A percentile compares a stretch with the other conserved stretches of the same genome.
Conservation (phyloP, 495 filamentous ascomycete species). For the Neurospora sp. region DNA sequence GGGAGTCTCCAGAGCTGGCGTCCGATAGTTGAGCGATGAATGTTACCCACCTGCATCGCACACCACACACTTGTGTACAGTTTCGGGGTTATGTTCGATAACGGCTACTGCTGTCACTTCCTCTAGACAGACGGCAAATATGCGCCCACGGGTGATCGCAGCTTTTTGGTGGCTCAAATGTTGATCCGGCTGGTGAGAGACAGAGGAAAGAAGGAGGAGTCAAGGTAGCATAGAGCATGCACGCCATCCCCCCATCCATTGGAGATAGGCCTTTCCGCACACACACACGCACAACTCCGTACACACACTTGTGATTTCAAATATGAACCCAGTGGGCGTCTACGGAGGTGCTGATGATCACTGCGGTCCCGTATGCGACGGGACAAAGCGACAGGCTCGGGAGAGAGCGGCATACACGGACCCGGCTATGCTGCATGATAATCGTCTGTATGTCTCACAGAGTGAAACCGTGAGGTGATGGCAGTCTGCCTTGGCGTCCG, state of each 20-base stretch:
- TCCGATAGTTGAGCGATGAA: background rate
- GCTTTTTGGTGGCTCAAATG: background rate
- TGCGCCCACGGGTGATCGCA: background rate
- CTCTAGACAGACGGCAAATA: background rate
- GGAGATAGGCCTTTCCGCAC: background rate
- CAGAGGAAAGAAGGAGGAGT: background rate
- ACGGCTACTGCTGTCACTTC: background rate
- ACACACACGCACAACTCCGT: background rate
- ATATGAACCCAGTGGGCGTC: background rate
- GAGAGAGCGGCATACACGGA: background rate
- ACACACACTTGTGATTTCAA: background rate
- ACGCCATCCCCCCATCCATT: background rate
- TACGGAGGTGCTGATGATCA: background rate
- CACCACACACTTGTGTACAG: background rate
- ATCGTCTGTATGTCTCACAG: background rate
- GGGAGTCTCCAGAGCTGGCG: background rate
- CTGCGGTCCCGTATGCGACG: background rate
- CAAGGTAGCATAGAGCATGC: background rate
- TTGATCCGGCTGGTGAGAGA: background rate
- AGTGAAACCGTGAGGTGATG: background rate
- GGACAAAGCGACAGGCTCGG: background rate
- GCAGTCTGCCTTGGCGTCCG: background rate
- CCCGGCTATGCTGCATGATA: background rate
- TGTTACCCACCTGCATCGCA: background rate
- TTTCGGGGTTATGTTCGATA: background rate